A percentile compares a stretch with the other conserved stretches of the same genome.
phyloP scores from a whole-genome alignment of 2,329 filamentous ascomycete species.

The Pestalotiopsis sp. region DNA sequence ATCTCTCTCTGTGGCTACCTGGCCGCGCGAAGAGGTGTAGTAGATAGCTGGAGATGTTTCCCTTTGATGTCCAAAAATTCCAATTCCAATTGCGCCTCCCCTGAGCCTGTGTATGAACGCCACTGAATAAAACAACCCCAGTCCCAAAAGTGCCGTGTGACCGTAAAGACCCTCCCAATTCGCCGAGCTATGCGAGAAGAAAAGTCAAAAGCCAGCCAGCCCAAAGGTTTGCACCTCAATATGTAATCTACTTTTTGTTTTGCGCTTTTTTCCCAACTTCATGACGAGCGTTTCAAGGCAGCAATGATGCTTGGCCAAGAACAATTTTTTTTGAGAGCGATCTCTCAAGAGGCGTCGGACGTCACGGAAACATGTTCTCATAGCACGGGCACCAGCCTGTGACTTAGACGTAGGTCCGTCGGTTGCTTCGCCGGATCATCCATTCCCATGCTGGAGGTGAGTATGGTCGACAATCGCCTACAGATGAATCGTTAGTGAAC shows the following conservation, averaged over 20 bases:
- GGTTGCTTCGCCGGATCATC: conserved; percentile 33
- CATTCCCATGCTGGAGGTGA: conserved; percentile 33
- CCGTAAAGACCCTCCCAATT: neutral
- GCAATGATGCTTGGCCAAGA: neutral
- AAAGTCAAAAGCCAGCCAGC: conserved; percentile 2
- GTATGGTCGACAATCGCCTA: conserved; percentile 34
- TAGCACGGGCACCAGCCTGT: neutral
- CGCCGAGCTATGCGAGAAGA: conserved; percentile 2
- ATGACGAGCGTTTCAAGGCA: neutral
- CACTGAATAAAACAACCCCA: neutral
- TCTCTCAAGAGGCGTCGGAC: neutral
- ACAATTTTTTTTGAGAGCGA: neutral
- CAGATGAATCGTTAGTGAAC: conserved; percentile 15
- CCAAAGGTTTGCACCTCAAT: conserved; percentile 7
- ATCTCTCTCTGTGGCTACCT: neutral
- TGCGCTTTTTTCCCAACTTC: neutral
- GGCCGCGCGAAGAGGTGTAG: neutral
- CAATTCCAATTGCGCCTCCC: neutral
- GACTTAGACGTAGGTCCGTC: conserved; percentile 27
- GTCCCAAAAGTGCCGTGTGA: neutral
- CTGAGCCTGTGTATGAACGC: neutral
- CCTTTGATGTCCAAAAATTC: neutral
- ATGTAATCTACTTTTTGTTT: neutral
- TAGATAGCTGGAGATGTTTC: neutral
- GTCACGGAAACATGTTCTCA: neutral